Conservation (phyloP, 495 filamentous ascomycete species). For the Podospora conica region DNA sequence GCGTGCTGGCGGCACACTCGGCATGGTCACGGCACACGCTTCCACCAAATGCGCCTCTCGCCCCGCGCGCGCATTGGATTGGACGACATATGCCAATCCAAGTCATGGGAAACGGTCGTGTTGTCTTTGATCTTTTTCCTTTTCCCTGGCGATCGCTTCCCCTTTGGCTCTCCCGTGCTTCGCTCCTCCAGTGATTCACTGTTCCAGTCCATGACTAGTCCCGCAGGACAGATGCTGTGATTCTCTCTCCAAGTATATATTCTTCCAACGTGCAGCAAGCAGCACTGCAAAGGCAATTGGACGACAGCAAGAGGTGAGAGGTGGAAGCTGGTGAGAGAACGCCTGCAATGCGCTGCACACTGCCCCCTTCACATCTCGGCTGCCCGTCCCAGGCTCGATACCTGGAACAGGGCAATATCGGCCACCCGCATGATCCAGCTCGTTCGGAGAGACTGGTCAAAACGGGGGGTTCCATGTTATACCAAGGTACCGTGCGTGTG, state of each 20-base stretch:
- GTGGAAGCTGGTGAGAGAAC: neutral
- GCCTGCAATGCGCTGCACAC: neutral
- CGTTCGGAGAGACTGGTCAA: neutral
- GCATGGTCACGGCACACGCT: neutral
- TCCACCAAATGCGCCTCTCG: neutral
- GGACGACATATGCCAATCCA: neutral
- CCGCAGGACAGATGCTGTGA: neutral
- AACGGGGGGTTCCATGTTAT: neutral
- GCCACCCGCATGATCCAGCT: constrained; percentile 9
- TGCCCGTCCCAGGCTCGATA: neutral
- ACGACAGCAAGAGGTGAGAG: neutral
- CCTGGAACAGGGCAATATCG: constrained; percentile 1
- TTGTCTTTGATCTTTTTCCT: neutral
- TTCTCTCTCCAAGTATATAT: neutral
- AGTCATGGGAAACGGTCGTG: neutral
- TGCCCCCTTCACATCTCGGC: neutral
- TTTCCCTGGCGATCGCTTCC: constrained; percentile 12
- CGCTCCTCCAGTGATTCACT: no score
- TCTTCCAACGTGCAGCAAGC: neutral
- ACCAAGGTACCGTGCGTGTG: neutral
- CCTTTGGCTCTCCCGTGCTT: neutral
- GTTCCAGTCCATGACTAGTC: neutral
- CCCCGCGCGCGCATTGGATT: neutral
- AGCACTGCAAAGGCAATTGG: neutral
- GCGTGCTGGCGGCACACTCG: neutral